Conservation (phyloP, 768 basidiomycete species). For the Galerina marginata region DNA sequence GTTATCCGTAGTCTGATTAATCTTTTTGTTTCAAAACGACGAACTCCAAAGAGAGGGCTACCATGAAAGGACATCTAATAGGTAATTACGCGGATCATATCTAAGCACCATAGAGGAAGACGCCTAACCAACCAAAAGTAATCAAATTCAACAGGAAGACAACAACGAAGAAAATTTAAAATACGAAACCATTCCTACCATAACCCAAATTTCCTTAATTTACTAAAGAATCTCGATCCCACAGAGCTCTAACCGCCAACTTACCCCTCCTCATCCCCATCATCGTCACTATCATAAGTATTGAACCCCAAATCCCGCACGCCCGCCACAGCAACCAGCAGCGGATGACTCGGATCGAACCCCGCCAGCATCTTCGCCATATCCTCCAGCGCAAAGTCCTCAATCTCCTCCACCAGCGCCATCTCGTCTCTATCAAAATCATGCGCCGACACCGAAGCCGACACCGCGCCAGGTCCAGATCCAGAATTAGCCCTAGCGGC, state of each 20-base stretch:
- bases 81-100: too few species aligned
- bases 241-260: background rate
- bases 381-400: conserved; percentile 82
- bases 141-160: too few species aligned
- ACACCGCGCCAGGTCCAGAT: conserved; percentile 37
- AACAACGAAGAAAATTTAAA: too few species aligned
- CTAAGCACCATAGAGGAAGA: too few species aligned
- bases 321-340: conserved; percentile 73
- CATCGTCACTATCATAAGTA: conserved; percentile 54
- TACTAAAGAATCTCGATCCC: too few species aligned
- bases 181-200: too few species aligned
- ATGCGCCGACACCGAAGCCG: conserved; percentile 19
- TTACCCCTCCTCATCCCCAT: conserved; percentile 33
- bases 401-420: conserved; percentile 78
- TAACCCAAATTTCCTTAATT: too few species aligned
- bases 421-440: conserved; percentile 68
- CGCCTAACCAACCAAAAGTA: too few species aligned
- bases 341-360: conserved; percentile 64
- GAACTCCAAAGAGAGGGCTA: too few species aligned
- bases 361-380: conserved; percentile 67
- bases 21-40: too few species aligned
- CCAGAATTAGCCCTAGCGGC: conserved; percentile 33
- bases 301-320: conserved; percentile 72
- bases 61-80: too few species aligned
- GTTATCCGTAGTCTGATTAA: too few species aligned